phyloP scores from a whole-genome alignment of 2,329 filamentous ascomycete genomes.

The Plectosphaerella plurivora region DNA sequence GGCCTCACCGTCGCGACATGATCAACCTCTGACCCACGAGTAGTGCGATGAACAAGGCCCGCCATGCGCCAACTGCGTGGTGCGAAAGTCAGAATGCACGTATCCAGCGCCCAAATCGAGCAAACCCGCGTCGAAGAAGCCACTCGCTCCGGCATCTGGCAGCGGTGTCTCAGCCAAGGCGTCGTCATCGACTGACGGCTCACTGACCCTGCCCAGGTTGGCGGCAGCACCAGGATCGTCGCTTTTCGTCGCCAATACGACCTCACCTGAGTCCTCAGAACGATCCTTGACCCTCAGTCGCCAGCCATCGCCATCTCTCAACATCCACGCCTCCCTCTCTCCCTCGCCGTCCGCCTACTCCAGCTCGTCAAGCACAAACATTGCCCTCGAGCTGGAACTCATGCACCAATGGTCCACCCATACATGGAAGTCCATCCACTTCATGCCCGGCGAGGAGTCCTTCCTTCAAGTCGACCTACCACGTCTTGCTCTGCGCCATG shows the following conservation, averaged over 20 bases:
- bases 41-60: slow-evolving; percentile 31
- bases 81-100: slow-evolving; percentile 11
- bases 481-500: slow-evolving; percentile 26
- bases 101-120: not conserved
- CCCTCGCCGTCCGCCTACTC: not conserved
- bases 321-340: not conserved
- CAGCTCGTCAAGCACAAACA: not conserved
- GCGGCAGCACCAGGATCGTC: too few species aligned
- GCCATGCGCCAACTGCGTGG: slow-evolving; percentile 26
- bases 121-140: not conserved
- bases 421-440: slow-evolving; percentile 33
- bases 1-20: not conserved
- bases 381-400: slow-evolving; percentile 37
- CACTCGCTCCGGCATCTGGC: not conserved
- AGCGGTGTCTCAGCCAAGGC: not conserved
- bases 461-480: slow-evolving; percentile 28
- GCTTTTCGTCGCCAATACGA: too few species aligned
- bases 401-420: slow-evolving; percentile 47
- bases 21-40: slow-evolving; percentile 3
- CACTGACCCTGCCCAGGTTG: too few species aligned
- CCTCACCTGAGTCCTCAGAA: too few species aligned
- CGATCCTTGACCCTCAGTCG: not conserved
- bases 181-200: not conserved
- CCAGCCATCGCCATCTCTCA: slow-evolving; percentile 1
- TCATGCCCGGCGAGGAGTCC: slow-evolving; percentile 28